Percentiles rank a stretch among this genome's conserved stretches.
phyloP scores from a whole-genome alignment of 148 eudicot genomes.

The Rhododendron griersonianum region DNA sequence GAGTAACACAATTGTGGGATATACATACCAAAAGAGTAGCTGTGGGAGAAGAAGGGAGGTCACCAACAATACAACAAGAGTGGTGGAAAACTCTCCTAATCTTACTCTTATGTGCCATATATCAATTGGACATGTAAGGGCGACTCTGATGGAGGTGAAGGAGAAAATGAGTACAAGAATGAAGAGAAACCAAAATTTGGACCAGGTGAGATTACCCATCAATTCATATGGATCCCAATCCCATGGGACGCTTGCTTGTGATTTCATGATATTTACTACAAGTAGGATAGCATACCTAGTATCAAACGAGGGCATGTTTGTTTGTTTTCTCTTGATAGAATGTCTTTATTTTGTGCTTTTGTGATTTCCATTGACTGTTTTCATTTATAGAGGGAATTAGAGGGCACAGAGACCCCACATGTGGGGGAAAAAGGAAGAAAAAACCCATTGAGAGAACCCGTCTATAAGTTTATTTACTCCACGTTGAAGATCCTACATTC shows the following conservation, averaged over 20 bases:
- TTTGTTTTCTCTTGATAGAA: no score
- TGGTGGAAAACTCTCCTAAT: neutral
- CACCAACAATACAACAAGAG: neutral
- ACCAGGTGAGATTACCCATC: neutral
- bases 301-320: neutral
- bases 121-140: neutral
- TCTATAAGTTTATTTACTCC: no score
- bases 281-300: neutral
- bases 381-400: no score
- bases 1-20: no score
- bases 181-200: neutral
- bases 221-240: constrained; percentile 5
- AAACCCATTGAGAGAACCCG: no score
- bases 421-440: no score
- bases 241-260: neutral
- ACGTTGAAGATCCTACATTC: no score
- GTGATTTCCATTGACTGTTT: no score
- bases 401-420: no score
- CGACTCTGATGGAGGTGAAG: neutral
- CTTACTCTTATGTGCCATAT: neutral
- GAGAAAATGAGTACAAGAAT: neutral
- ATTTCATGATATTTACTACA: neutral
- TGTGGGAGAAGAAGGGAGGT: neutral
- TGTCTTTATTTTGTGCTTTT: no score
- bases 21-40: neutral